Conservation (phyloP, 148 eudicot species). For the Beta vulgaris region DNA sequence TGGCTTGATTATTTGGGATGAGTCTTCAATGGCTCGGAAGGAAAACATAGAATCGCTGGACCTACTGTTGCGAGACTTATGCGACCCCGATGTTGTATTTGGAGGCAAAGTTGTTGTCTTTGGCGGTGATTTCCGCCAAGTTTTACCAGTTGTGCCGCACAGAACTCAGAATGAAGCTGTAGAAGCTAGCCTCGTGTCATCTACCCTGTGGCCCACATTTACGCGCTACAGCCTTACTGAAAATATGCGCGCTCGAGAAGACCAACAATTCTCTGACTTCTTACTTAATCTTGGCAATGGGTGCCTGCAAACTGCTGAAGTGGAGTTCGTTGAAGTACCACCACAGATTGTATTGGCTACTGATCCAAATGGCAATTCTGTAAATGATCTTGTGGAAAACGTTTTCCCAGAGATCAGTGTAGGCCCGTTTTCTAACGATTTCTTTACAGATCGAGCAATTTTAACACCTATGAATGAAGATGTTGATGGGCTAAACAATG, state of each 20-base stretch:
- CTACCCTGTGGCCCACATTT: too few species aligned
- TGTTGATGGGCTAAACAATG: background rate
- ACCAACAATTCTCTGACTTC: background rate
- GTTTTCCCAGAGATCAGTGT: background rate
- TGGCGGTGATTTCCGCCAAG: too few species aligned
- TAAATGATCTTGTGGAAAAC: too few species aligned
- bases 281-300: constrained; percentile 2
- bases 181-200: too few species aligned
- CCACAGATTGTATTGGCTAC: background rate
- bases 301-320: background rate
- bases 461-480: background rate
- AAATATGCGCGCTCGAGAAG: background rate
- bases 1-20: too few species aligned
- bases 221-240: too few species aligned
- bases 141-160: too few species aligned
- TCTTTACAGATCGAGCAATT: background rate
- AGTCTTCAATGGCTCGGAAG: background rate
- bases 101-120: too few species aligned
- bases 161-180: too few species aligned
- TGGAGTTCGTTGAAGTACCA: background rate
- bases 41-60: background rate
- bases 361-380: too few species aligned
- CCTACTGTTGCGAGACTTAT: too few species aligned
- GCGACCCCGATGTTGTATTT: background rate
- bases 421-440: background rate